phyloP scores from a whole-genome alignment of 106 monocot genomes.

The Vanilla planifolia region DNA sequence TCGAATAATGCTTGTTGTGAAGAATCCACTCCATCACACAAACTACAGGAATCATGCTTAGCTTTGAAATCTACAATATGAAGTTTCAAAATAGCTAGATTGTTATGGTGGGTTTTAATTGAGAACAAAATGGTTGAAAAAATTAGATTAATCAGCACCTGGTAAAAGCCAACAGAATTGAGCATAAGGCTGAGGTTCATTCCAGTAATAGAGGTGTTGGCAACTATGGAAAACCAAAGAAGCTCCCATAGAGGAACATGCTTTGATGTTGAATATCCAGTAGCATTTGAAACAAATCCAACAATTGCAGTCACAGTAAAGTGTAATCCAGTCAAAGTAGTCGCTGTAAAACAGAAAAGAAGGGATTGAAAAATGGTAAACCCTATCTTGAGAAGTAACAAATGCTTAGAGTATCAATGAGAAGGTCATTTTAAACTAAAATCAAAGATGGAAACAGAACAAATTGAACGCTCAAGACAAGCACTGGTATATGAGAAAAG shows the following conservation, averaged over 20 bases:
- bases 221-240: conserved; percentile 88
- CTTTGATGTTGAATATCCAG: conserved; percentile 62
- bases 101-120: not conserved
- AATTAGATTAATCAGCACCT: conserved; percentile 49
- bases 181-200: conserved; percentile 99
- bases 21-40: conserved; percentile 93
- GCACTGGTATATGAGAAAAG: too few species aligned
- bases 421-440: too few species aligned
- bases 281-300: conserved; percentile 63
- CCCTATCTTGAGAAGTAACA: too few species aligned
- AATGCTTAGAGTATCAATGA: too few species aligned
- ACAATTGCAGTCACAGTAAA: conserved; percentile 76
- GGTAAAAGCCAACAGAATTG: conserved; percentile 94
- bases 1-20: conserved; percentile 62
- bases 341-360: conserved; percentile 38
- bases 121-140: not conserved
- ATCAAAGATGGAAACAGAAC: too few species aligned
- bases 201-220: conserved; percentile 84
- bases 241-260: conserved; percentile 90
- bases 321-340: conserved; percentile 89
- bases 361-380: not conserved
- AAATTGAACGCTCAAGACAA: too few species aligned
- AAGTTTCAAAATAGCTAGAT: not conserved
- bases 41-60: conserved; percentile 94
- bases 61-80: conserved; percentile 63